Conservation (phyloP, 2,329 filamentous ascomycete species). For the Zasmidium angulare region DNA sequence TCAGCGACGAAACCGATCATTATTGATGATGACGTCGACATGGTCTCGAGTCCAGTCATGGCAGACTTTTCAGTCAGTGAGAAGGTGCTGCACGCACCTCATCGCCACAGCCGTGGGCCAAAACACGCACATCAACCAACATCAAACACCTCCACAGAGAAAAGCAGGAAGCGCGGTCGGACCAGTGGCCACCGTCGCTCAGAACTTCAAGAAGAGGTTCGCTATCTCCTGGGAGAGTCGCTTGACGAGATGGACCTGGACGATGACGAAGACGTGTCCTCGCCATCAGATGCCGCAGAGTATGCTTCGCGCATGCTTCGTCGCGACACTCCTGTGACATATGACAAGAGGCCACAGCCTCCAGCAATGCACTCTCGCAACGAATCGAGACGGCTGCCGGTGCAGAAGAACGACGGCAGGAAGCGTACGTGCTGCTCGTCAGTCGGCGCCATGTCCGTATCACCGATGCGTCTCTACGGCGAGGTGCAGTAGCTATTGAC, state of each 20-base stretch:
- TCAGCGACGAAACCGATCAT: conserved; percentile 29
- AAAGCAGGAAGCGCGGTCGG: conserved; percentile 33
- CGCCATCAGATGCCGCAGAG: conserved; percentile 28
- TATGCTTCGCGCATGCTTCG: conserved; percentile 29
- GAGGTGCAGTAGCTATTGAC: conserved; percentile 15
- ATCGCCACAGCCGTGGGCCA: conserved; percentile 31
- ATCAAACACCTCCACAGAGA: conserved; percentile 17
- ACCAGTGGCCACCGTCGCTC: conserved; percentile 32
- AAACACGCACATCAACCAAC: conserved; percentile 25
- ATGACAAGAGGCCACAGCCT: conserved; percentile 26
- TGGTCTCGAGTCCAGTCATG: conserved; percentile 31
- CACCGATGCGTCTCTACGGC: conserved; percentile 25
- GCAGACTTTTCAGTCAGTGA: conserved; percentile 34
- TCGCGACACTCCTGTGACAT: conserved; percentile 17
- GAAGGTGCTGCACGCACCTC: conserved; percentile 32
- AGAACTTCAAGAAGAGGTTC: conserved; percentile 37
- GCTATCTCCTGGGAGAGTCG: conserved; percentile 33
- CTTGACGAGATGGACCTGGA: conserved; percentile 30
- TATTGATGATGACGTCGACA: conserved; percentile 32
- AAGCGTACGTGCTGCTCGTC: conserved; percentile 35
- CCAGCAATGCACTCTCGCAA: conserved; percentile 23
- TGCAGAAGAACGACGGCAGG: conserved; percentile 34
- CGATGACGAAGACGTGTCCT: conserved; percentile 22
- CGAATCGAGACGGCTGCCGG: conserved; percentile 26
- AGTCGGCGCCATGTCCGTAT: conserved; percentile 22